Evolutionary conservation across 768 basidiomycete genomes (phyloP), one percentile per base, ranked within the genome.

Genomic region (Panaeolus cyanescens): DNA sequence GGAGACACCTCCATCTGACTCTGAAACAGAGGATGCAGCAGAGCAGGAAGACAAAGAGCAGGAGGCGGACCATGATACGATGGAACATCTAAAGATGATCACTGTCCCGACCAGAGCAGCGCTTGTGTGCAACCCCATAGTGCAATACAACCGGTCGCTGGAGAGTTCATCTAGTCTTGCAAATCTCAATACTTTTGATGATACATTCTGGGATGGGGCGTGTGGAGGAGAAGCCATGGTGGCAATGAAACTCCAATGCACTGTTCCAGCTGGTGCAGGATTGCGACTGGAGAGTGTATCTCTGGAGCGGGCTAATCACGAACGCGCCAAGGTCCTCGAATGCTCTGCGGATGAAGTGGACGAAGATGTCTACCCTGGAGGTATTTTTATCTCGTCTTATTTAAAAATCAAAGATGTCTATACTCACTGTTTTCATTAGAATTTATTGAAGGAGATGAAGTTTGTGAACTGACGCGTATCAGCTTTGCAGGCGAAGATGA

Each of bases 71-170:
- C 60, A 59, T 61, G 78, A 72, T 65, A 75, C 67, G 67, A 85
- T 81, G 60, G 95, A 96, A 69, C 81, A 82, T 0, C 75, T 92
- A 53, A 83, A 81, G 61, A 89, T 92, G 9, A 70, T 96, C 13
- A 72, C 80, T 5, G 80, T 98, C 13, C 85, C 89, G 2, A 85
- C 88, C 0, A 75, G 86, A n/a, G 79, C 81, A 5, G 85, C 92
- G 0, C 79, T 97, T 60, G 77, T 76, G 33, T 74, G 82, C 17
- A 75, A 71, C 2, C 86, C 87, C 63, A 77, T 78, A 6, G 81
- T 90, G 9, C 71, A 70, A 1, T 95, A 93, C 64, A 72, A 75
- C 58, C 78, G 83, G 34, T 68, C 80, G 33, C 65, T 77, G 30
- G 68, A 70, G 15, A 64, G 78, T 0, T 78, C 79, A 65, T 75